Evolutionary conservation across 768 basidiomycete genomes (phyloP).

Genomic region (Phaeotremella fagi): DNA sequence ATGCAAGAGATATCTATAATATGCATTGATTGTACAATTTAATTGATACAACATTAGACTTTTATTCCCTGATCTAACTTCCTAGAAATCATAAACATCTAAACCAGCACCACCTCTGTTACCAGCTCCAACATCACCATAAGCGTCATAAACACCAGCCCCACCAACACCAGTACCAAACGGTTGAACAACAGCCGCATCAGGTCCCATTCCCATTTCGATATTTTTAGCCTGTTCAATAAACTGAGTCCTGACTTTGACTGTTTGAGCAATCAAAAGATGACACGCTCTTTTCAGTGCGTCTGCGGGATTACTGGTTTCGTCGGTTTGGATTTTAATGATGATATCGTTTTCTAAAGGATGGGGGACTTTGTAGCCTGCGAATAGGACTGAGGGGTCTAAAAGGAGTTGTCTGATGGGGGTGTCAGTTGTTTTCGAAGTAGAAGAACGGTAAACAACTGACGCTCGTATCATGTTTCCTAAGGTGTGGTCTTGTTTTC

Average conservation of each 20-base stretch:
- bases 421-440: slow-evolving; percentile 2
- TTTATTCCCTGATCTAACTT: neutral
- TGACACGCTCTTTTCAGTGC: slow-evolving; percentile 79
- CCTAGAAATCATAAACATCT: slow-evolving; percentile 44
- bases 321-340: slow-evolving; percentile 94
- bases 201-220: slow-evolving; percentile 45
- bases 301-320: slow-evolving; percentile 70
- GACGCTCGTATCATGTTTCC: slow-evolving; percentile 92
- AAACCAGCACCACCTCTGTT: slow-evolving; percentile 7
- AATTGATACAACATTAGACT: neutral
- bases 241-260: slow-evolving; percentile 48
- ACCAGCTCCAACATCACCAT: slow-evolving; percentile 30
- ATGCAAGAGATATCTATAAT: neutral
- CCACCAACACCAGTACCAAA: neutral
- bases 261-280: slow-evolving; percentile 65
- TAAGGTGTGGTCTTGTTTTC: slow-evolving; percentile 96
- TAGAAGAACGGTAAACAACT: slow-evolving; percentile 7
- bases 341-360: slow-evolving; percentile 91
- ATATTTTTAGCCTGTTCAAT: slow-evolving; percentile 46
- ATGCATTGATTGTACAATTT: neutral
- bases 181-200: slow-evolving; percentile 13
- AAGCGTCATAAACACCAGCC: slow-evolving; percentile 29
- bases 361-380: slow-evolving; percentile 96
- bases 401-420: slow-evolving; percentile 75
- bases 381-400: slow-evolving; percentile 84